These are phyloP conservation scores for Tetrapisispora arboricola DNA, from an alignment of 805 yeast genomes.

Conservation along the genomic window DNA sequence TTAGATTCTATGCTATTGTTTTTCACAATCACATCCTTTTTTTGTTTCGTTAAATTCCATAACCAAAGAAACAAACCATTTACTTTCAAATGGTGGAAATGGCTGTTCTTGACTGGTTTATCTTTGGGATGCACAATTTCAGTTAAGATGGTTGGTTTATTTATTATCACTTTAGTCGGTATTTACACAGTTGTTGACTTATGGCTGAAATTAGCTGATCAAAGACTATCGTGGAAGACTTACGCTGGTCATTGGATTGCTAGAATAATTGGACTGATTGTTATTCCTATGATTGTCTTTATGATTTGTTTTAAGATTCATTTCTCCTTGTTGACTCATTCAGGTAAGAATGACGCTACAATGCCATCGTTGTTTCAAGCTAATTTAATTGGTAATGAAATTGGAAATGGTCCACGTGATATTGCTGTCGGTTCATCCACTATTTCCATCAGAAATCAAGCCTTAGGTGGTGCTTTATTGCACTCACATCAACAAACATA, in stretches of 20 bases:
- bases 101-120: conserved; percentile 79
- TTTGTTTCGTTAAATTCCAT: conserved; percentile 48
- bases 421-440: conserved; percentile 49
- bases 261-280: conserved; percentile 50
- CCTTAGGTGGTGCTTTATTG: conserved; percentile 62
- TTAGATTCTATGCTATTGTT: conserved; percentile 68
- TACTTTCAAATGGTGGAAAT: conserved; percentile 84
- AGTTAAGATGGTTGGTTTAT: conserved; percentile 94
- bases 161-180: conserved; percentile 82
- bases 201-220: conserved; percentile 76
- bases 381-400: conserved; percentile 53
- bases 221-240: conserved; percentile 37
- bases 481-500: conserved; percentile 82
- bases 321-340: conserved; percentile 58
- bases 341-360: conserved; percentile 74
- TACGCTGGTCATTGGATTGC: conserved; percentile 59
- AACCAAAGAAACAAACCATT: conserved; percentile 41
- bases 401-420: conserved; percentile 62
- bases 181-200: conserved; percentile 79
- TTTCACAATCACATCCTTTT: conserved; percentile 63
- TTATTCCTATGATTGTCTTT: conserved; percentile 55
- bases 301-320: conserved; percentile 62
- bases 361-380: conserved; percentile 82
- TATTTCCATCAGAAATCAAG: conserved; percentile 48
- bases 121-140: conserved; percentile 84